A percentile compares a stretch with the other conserved stretches of the same genome.
These are phyloP conservation scores for Plasmodium fragile DNA, from an alignment of 169 alveolate genomes.

Conservation along the genomic window DNA sequence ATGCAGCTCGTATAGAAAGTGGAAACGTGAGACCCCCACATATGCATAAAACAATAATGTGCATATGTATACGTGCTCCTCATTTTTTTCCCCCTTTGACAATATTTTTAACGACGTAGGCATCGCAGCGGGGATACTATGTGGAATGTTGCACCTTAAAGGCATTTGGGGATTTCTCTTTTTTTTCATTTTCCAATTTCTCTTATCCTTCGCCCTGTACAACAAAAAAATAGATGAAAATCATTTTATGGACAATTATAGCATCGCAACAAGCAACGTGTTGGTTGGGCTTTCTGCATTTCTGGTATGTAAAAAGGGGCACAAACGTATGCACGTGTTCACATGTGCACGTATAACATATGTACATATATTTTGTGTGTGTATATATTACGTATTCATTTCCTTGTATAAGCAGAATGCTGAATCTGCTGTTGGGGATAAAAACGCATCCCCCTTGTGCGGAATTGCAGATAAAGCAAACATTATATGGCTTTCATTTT, in stretches of 20 bases:
- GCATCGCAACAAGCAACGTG: conserved; percentile 64
- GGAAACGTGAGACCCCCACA: neutral
- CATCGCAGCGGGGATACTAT: conserved; percentile 62
- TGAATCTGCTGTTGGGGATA: neutral
- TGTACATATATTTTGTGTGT: neutral
- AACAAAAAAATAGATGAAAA: conserved; percentile 74
- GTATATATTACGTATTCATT: neutral
- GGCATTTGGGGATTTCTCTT: conserved; percentile 65
- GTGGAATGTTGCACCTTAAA: conserved; percentile 37
- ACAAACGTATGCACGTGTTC: neutral
- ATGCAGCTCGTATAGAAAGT: neutral
- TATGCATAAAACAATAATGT: neutral
- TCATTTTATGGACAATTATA: conserved; percentile 64
- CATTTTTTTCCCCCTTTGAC: neutral
- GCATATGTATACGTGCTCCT: neutral
- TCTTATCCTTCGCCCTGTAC: conserved; percentile 35
- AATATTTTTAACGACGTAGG: conserved; percentile 32
- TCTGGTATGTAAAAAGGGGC: conserved; percentile 35
- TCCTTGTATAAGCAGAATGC: neutral
- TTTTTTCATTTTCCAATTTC: conserved; percentile 65
- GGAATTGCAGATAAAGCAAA: neutral
- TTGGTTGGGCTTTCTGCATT: conserved; percentile 67
- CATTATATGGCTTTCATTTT: conserved; percentile 4
- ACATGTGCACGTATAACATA: neutral
- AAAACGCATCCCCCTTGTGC: neutral